A percentile compares a stretch with the other conserved stretches of the same genome.
Conservation (phyloP, 1,284 basidiomycete species). For the Leccinum proliferum region DNA sequence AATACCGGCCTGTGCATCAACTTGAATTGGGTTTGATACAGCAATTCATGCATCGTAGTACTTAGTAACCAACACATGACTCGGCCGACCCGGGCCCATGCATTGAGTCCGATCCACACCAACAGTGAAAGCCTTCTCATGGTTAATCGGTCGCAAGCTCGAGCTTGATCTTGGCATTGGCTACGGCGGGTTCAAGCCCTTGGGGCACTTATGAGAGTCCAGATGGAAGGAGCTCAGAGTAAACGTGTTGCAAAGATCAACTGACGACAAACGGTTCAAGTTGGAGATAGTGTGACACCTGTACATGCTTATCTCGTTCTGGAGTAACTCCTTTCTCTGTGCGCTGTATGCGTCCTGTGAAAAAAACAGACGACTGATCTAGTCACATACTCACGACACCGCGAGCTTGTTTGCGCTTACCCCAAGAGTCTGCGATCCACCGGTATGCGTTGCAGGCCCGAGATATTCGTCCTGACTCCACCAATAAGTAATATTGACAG, state of each 20-base stretch:
- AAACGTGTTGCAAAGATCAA: not conserved
- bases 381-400: conserved; percentile 28
- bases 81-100: conserved; percentile 2
- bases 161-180: conserved; percentile 81
- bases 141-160: no score
- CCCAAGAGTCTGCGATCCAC: conserved; percentile 96
- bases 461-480: conserved; percentile 99
- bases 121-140: no score
- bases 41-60: not conserved
- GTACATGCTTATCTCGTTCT: conserved; percentile 95
- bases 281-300: conserved; percentile 68
- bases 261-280: conserved; percentile 74
- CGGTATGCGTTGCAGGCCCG: conserved; percentile 92
- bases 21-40: not conserved
- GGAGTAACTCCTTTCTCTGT: conserved; percentile 86
- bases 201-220: conserved; percentile 90
- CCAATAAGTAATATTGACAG: conserved; percentile 87
- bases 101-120: conserved; percentile 16
- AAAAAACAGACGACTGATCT: conserved; percentile 37
- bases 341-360: conserved; percentile 72
- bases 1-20: not conserved
- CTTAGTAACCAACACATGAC: conserved; percentile 5
- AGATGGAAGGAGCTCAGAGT: not conserved
- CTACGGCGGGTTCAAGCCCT: conserved; percentile 88
- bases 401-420: conserved; percentile 33